Percentiles rank a stretch among this genome's conserved stretches.
phyloP scores from a whole-genome alignment of 257 asterid species.

The Agastache rugosa region DNA sequence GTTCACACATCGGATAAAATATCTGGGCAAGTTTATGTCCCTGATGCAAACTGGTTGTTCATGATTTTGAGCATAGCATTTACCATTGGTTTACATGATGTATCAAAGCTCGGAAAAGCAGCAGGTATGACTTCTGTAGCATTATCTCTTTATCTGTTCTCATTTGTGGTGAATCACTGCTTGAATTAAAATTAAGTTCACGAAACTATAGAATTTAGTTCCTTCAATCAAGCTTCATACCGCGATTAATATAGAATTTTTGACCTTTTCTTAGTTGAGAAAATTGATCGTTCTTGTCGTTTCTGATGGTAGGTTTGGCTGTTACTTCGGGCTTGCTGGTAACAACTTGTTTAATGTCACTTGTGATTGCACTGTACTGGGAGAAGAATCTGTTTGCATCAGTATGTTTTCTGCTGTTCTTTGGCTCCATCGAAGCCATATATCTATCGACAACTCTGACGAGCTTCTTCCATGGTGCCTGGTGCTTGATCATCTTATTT shows the following conservation, averaged over 20 bases:
- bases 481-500: constrained; percentile 65
- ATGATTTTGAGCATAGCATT: constrained; percentile 77
- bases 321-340: constrained; percentile 71
- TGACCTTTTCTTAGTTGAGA: background rate
- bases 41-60: constrained; percentile 87
- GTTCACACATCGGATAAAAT: constrained; percentile 83
- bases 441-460: constrained; percentile 65
- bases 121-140: constrained; percentile 54
- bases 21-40: constrained; percentile 85
- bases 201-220: background rate
- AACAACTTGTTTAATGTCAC: constrained; percentile 89
- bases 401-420: constrained; percentile 62
- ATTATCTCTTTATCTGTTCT: background rate
- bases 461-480: constrained; percentile 75
- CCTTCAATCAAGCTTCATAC: background rate
- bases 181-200: background rate
- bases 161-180: background rate
- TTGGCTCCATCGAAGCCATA: constrained; percentile 70
- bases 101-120: constrained; percentile 76
- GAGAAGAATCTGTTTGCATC: constrained; percentile 58
- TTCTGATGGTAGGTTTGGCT: constrained; percentile 69
- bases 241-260: background rate
- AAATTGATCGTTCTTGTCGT: background rate
- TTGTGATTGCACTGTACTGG: constrained; percentile 87
- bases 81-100: constrained; percentile 71